Evolutionary conservation across 2,329 filamentous ascomycete species (phyloP).

Genomic region (Aspergillus puulaauensis): DNA sequence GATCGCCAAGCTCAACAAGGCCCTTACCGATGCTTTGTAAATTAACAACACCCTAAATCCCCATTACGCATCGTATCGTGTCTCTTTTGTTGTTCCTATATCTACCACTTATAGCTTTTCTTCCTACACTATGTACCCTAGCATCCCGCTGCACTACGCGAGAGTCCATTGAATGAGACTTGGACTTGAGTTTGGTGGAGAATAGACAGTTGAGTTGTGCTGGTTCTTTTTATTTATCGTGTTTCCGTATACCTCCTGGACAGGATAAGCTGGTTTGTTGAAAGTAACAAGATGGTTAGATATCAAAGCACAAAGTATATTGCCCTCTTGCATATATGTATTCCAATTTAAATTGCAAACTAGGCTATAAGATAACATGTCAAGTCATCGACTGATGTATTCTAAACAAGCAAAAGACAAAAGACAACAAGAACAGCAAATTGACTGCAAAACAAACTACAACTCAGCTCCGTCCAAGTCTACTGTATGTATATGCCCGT

Average conservation of each 20-base stretch:
- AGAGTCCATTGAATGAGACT: constrained; percentile 12
- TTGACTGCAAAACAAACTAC: neutral
- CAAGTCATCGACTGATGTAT: neutral
- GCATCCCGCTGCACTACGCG: neutral
- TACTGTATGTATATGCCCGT: neutral
- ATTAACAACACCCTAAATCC: constrained; percentile 37
- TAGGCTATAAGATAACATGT: neutral
- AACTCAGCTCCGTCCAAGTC: neutral
- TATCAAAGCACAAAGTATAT: neutral
- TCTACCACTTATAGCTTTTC: constrained; percentile 1
- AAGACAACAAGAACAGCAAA: neutral
- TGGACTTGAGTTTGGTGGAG: constrained; percentile 12
- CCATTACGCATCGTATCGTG: constrained; percentile 13
- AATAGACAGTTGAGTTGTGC: constrained; percentile 16
- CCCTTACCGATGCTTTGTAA: constrained; percentile 95
- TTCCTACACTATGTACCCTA: constrained; percentile 15
- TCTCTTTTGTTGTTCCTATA: constrained; percentile 15
- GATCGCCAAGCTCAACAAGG: constrained; percentile 99
- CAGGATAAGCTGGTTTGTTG: neutral
- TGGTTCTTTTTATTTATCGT: neutral
- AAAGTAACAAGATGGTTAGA: neutral
- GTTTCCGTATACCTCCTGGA: neutral
- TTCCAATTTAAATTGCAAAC: neutral
- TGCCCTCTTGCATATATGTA: neutral
- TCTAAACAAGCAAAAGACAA: neutral